phyloP scores from a whole-genome alignment of 2,329 filamentous ascomycete genomes.

The Monosporascus sp. region DNA sequence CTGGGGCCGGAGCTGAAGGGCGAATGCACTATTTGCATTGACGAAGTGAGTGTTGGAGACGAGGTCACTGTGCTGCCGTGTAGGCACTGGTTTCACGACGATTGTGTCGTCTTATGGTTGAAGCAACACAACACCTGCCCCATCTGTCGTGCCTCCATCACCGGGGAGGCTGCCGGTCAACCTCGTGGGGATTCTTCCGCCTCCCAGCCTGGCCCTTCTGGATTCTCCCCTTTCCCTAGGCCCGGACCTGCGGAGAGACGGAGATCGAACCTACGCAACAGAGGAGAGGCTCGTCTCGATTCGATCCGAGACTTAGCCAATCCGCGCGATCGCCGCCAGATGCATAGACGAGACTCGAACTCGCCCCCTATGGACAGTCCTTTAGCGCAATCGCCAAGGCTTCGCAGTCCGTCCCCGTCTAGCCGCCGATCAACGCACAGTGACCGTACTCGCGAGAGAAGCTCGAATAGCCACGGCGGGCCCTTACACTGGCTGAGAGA shows the following conservation, averaged over 20 bases:
- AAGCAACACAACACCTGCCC: constrained; percentile 90
- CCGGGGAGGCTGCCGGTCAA: constrained; percentile 28
- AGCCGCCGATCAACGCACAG: constrained; percentile 19
- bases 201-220: constrained; percentile 6
- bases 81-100: constrained; percentile 87
- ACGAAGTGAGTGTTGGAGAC: constrained; percentile 67
- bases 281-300: constrained; percentile 16
- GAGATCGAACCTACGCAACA: constrained; percentile 15
- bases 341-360: constrained; percentile 17
- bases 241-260: constrained; percentile 12
- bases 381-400: constrained; percentile 14
- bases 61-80: constrained; percentile 77
- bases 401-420: constrained; percentile 22
- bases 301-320: constrained; percentile 12
- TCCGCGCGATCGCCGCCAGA: constrained; percentile 7
- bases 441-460: constrained; percentile 25
- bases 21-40: constrained; percentile 95
- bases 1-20: constrained; percentile 60
- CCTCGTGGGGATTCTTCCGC: constrained; percentile 8
- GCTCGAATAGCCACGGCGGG: constrained; percentile 28
- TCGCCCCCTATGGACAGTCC: constrained; percentile 18
- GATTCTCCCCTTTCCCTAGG: constrained; percentile 13
- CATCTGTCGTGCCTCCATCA: constrained; percentile 62
- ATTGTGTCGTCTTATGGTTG: constrained; percentile 79
- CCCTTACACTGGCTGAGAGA: constrained; percentile 40